Evolutionary conservation across 148 eudicot genomes (phyloP).

Genomic region (Oxyria digyna): DNA sequence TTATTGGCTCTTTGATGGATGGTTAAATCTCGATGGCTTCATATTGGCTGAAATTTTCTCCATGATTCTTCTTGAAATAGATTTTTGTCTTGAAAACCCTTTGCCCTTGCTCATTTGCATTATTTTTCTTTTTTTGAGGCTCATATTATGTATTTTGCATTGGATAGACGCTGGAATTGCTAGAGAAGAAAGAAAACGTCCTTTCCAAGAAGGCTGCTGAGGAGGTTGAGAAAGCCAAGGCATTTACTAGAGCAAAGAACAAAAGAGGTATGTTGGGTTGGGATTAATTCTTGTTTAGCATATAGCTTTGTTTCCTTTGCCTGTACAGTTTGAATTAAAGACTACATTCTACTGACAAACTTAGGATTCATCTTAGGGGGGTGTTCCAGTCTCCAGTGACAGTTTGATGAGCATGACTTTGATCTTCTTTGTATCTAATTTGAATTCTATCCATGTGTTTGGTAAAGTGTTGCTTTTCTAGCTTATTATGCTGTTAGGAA

Average conservation of each 20-base stretch:
- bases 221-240: constrained; percentile 38
- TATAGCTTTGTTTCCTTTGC: neutral
- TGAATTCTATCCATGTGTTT: neutral
- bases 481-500: neutral
- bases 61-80: neutral
- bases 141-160: neutral
- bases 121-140: neutral
- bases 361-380: neutral
- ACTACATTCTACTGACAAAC: neutral
- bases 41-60: neutral
- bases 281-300: neutral
- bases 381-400: neutral
- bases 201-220: constrained; percentile 29
- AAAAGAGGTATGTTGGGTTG: constrained; percentile 20
- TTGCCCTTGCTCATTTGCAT: neutral
- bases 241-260: constrained; percentile 27
- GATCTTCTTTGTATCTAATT: neutral
- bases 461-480: neutral
- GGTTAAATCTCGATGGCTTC: neutral
- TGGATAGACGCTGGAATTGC: constrained; percentile 29
- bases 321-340: neutral
- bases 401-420: neutral
- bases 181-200: constrained; percentile 33
- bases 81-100: neutral
- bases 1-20: neutral